A percentile compares a stretch with the other conserved stretches of the same genome.
These are phyloP conservation scores for Ophioceras dolichostomum DNA, from an alignment of 2,329 filamentous ascomycete genomes.

Conservation along the genomic window DNA sequence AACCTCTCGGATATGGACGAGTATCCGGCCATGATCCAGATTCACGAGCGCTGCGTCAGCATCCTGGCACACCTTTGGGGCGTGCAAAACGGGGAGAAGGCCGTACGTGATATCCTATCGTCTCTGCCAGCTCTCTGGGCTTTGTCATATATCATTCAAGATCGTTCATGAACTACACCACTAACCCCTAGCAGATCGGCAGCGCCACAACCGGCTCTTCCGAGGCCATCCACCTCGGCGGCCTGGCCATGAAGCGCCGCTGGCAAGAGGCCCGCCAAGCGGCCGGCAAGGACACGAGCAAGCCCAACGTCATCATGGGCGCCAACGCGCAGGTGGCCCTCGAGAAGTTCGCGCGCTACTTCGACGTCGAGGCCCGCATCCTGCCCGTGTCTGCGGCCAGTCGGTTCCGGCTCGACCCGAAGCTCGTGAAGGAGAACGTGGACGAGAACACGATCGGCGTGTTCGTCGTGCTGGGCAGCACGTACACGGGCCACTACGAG, in stretches of 20 bases:
- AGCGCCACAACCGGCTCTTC: constrained; percentile 60
- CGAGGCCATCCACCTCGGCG: constrained; percentile 59
- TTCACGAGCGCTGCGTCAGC: constrained; percentile 55
- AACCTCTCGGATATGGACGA: constrained; percentile 62
- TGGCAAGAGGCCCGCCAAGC: constrained; percentile 54
- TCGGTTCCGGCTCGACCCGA: constrained; percentile 48
- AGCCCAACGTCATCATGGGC: constrained; percentile 65
- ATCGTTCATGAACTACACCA: background rate
- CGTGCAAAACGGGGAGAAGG: constrained; percentile 45
- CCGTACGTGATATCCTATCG: constrained; percentile 16
- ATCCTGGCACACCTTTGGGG: constrained; percentile 59
- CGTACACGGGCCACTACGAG: constrained; percentile 65
- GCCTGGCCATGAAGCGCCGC: constrained; percentile 61
- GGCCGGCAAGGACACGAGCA: constrained; percentile 48
- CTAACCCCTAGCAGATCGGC: constrained; percentile 27
- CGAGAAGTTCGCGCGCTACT: constrained; percentile 63
- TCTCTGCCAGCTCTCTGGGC: background rate
- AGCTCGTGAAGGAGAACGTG: constrained; percentile 51
- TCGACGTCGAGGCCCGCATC: constrained; percentile 58
- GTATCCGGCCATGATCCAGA: constrained; percentile 43
- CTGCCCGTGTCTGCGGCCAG: constrained; percentile 50
- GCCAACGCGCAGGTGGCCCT: constrained; percentile 61
- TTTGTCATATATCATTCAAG: background rate
- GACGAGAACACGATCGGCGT: constrained; percentile 71
- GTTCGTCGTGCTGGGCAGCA: constrained; percentile 59